phyloP scores from a whole-genome alignment of 495 filamentous ascomycete genomes.

The Penicillium riverlandense region DNA sequence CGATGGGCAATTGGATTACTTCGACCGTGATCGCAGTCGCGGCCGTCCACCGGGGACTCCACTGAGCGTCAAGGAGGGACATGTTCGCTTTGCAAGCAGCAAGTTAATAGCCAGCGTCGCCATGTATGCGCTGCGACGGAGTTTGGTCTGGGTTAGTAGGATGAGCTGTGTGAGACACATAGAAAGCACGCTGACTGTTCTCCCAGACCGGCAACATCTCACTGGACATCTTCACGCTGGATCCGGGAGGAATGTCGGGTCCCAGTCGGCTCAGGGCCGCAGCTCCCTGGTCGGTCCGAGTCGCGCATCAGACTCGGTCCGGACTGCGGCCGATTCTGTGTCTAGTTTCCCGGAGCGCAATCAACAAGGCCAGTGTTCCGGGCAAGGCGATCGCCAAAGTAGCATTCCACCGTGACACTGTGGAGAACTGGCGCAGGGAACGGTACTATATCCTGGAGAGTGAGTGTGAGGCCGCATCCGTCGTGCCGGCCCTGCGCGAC shows the following conservation, averaged over 20 bases:
- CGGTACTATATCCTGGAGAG: constrained; percentile 33
- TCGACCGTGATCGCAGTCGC: constrained; percentile 17
- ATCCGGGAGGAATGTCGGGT: constrained; percentile 32
- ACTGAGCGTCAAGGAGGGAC: constrained; percentile 27
- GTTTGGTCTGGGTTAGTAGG: constrained; percentile 27
- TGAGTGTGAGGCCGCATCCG: constrained; percentile 36
- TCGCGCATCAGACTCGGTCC: constrained; percentile 30
- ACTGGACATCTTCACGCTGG: constrained; percentile 34
- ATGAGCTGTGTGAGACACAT: too few relatives aligned
- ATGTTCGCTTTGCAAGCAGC: constrained; percentile 32
- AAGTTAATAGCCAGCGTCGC: constrained; percentile 33
- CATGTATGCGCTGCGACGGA: constrained; percentile 36
- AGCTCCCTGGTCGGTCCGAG: constrained; percentile 24
- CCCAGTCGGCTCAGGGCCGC: constrained; percentile 18
- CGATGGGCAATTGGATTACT: constrained; percentile 29
- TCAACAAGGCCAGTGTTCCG: constrained; percentile 34
- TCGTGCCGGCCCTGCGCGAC: constrained; percentile 27
- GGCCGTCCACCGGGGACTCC: constrained; percentile 14
- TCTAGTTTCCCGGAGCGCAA: constrained; percentile 32
- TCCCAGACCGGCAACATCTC: constrained; percentile 28
- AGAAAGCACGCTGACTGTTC: not conserved
- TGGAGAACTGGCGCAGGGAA: constrained; percentile 28
- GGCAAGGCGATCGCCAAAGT: constrained; percentile 35
- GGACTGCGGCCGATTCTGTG: constrained; percentile 30
- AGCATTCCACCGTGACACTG: constrained; percentile 28